These are phyloP conservation scores for Heritiera fomes DNA, from an alignment of 345 rosid species.

Conservation along the genomic window DNA sequence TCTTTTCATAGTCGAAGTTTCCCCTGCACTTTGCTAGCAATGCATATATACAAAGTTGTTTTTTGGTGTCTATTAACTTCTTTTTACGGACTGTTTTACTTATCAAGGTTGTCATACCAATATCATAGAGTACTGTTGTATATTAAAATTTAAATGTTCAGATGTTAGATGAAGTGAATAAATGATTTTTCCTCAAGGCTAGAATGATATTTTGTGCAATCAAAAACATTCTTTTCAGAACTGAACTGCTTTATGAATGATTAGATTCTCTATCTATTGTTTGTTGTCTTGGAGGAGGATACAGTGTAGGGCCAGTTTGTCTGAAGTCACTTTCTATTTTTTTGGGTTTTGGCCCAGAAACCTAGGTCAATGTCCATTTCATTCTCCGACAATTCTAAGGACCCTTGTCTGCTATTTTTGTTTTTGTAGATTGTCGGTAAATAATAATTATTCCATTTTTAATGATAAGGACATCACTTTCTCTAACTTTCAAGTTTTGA, in stretches of 20 bases:
- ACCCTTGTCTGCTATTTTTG: conserved; percentile 54
- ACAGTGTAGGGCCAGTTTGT: conserved; percentile 44
- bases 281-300: conserved; percentile 26
- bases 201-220: conserved; percentile 6
- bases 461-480: conserved; percentile 34
- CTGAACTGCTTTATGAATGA: conserved; percentile 23
- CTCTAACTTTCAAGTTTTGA: conserved; percentile 27
- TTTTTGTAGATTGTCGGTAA: conserved; percentile 32
- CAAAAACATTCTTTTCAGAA: conserved; percentile 28
- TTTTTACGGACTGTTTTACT: background rate
- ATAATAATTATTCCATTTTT: conserved; percentile 24
- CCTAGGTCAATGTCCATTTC: conserved; percentile 59
- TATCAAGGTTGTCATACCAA: background rate
- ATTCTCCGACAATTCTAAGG: conserved; percentile 61
- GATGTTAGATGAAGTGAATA: conserved; percentile 8
- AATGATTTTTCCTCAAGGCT: background rate
- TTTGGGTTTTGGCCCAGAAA: conserved; percentile 60
- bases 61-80: background rate
- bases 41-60: background rate
- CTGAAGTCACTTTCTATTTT: conserved; percentile 46
- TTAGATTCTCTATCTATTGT: conserved; percentile 32
- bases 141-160: background rate
- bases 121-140: background rate
- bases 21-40: background rate
- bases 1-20: background rate